Evolutionary conservation across 148 eudicot species (phyloP).

Genomic region (Talinum fruticosum): DNA sequence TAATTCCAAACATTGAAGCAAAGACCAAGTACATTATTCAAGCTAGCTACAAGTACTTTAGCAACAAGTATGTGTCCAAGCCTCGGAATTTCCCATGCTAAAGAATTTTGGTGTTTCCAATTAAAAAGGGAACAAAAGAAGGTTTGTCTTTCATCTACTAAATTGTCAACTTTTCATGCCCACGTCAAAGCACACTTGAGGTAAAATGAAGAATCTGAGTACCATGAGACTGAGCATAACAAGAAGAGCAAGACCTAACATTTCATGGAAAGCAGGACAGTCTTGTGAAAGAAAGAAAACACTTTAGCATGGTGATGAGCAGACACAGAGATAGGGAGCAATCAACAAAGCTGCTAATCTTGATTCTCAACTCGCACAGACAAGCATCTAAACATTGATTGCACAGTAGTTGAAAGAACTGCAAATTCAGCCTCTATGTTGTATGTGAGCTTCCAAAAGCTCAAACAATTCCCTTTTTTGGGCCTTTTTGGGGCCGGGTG

Average conservation of each 20-base stretch:
- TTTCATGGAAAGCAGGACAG: not conserved
- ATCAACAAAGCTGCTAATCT: no score
- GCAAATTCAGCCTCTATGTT: not conserved
- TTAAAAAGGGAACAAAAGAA: not conserved
- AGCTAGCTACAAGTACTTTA: not conserved
- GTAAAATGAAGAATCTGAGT: not conserved
- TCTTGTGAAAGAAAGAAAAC: not conserved
- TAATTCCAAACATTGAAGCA: not conserved
- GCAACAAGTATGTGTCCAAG: not conserved
- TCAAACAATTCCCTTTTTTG: not conserved
- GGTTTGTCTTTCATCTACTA: not conserved
- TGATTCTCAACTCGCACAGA: not conserved
- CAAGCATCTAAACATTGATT: not conserved
- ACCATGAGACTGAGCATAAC: not conserved
- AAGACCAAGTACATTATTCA: not conserved
- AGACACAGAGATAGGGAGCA: no score
- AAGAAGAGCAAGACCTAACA: not conserved
- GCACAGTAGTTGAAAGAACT: not conserved
- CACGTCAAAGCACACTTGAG: not conserved
- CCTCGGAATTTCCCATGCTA: not conserved
- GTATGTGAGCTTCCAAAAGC: not conserved
- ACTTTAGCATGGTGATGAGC: no score
- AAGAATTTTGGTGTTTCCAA: not conserved
- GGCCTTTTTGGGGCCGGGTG: not conserved
- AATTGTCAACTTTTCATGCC: not conserved